Conservation (phyloP, 805 yeast species). For the Barnettozyma vustinii region DNA sequence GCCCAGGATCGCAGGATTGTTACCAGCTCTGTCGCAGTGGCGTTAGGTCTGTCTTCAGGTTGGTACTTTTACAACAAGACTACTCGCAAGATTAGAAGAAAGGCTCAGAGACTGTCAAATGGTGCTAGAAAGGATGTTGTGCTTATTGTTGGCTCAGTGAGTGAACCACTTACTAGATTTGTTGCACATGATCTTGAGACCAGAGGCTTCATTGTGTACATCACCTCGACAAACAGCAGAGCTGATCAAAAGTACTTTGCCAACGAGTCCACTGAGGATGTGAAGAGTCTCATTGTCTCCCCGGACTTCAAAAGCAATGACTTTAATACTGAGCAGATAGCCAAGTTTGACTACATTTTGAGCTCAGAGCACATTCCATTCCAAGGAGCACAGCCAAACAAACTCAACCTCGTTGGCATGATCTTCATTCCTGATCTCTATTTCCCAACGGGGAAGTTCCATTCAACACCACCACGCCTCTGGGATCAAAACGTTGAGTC, state of each 20-base stretch:
- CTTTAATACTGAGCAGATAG: constrained; percentile 40
- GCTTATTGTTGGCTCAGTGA: constrained; percentile 69
- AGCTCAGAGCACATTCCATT: constrained; percentile 54
- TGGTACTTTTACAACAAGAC: neutral
- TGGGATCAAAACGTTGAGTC: constrained; percentile 46
- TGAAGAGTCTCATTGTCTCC: constrained; percentile 55
- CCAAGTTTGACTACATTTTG: constrained; percentile 43
- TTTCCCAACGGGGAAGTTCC: constrained; percentile 65
- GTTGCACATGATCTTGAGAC: constrained; percentile 70
- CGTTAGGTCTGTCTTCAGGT: neutral
- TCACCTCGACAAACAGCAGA: constrained; percentile 42
- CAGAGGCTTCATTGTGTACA: constrained; percentile 76
- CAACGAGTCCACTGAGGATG: constrained; percentile 60
- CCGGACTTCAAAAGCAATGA: constrained; percentile 37
- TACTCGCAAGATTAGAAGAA: constrained; percentile 29
- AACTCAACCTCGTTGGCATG: constrained; percentile 55
- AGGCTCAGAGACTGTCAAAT: constrained; percentile 56
- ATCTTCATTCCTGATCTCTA: constrained; percentile 65
- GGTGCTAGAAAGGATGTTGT: constrained; percentile 78
- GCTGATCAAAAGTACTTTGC: constrained; percentile 38
- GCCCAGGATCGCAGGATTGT: neutral
- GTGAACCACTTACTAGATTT: constrained; percentile 64
- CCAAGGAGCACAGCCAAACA: constrained; percentile 51
- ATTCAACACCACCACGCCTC: constrained; percentile 42
- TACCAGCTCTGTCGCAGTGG: neutral